Evolutionary conservation across 345 rosid species (phyloP), one percentile per base, ranked within the genome.

Genomic region (Gossypium longicalyx): DNA sequence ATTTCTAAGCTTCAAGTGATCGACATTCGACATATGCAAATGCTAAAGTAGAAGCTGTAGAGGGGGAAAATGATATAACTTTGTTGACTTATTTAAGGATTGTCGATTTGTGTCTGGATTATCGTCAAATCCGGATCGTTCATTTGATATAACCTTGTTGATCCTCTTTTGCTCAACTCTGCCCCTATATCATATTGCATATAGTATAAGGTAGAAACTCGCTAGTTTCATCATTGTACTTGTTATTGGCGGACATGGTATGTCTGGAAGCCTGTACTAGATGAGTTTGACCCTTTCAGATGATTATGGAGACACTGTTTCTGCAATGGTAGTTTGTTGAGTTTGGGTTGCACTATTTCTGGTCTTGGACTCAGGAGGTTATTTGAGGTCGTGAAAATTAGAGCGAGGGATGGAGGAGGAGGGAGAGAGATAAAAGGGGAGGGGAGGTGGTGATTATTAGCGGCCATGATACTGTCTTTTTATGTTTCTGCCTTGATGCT

Each of bases 31-130:
- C 61, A 20, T 38, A 15, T 38, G 43, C 72, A 9, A 51, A 54
- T 5, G 20, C 44, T 48, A 23, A 73, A 70, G 17, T 68, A 29
- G 63, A 58, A 48, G 74, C 49, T 62, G 48, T 57, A 69, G 43
- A 64, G 6, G 19, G 11, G 19, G 17, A 41, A 41, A n/a, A 2
- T 41, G 27, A 64, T 49, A 29, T 60, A 61, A 45, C 20, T 20
- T 15, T 76, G n/a, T 67, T 13, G 27, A n/a, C 66, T 49, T 54
- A 79, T 75, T 66, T 73, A 17, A 20, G 17, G 16, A 47, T 34
- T 74, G 66, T 77, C 71, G 43, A 58, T 77, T 81, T 73, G 22
- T 48, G 44, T 68, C 22, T 62, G 66, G 78, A 79, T 75, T 65
- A 25, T 79, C 48, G n/a, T 75, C 74, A 53, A 77, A 72, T 77